These are phyloP conservation scores for Sherardia arvensis DNA, from an alignment of 257 asterid species.

Conservation along the genomic window DNA sequence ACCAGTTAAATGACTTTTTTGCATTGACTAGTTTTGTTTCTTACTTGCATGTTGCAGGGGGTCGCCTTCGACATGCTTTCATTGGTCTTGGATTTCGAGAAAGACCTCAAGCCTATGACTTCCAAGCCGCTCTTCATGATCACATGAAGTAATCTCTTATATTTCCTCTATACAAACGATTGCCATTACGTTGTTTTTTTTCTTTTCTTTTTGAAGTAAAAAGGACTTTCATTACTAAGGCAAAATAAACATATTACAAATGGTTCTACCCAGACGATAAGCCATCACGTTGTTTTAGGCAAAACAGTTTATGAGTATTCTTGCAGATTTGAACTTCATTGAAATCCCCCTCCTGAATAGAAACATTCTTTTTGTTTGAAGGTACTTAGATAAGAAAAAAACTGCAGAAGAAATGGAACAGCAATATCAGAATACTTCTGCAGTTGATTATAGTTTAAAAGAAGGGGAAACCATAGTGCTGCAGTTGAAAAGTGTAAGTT, in stretches of 20 bases:
- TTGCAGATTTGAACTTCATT: neutral
- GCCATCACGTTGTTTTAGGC: neutral
- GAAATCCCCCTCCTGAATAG: neutral
- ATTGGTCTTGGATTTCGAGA: slow-evolving; percentile 97
- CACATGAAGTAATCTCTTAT: slow-evolving; percentile 71
- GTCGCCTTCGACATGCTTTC: slow-evolving; percentile 96
- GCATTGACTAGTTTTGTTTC: neutral
- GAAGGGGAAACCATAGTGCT: slow-evolving; percentile 93
- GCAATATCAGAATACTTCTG: slow-evolving; percentile 64
- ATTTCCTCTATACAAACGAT: neutral
- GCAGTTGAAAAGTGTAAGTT: slow-evolving; percentile 65
- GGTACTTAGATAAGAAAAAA: slow-evolving; percentile 92
- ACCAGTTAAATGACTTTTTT: neutral
- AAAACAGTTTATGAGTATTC: neutral
- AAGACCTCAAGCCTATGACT: slow-evolving; percentile 93
- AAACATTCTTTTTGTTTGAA: slow-evolving; percentile 17
- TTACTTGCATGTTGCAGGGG: slow-evolving; percentile 35
- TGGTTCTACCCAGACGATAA: neutral
- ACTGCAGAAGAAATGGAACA: slow-evolving; percentile 99
- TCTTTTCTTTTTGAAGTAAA: too few species aligned
- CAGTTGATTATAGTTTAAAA: slow-evolving; percentile 87
- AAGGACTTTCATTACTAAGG: too few species aligned
- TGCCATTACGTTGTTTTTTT: neutral
- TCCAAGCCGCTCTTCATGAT: slow-evolving; percentile 98
- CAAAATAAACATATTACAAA: too few species aligned